Base-by-base conservation (phyloP, 352 stramenopile species). In the Saprolegnia diclina region DNA sequence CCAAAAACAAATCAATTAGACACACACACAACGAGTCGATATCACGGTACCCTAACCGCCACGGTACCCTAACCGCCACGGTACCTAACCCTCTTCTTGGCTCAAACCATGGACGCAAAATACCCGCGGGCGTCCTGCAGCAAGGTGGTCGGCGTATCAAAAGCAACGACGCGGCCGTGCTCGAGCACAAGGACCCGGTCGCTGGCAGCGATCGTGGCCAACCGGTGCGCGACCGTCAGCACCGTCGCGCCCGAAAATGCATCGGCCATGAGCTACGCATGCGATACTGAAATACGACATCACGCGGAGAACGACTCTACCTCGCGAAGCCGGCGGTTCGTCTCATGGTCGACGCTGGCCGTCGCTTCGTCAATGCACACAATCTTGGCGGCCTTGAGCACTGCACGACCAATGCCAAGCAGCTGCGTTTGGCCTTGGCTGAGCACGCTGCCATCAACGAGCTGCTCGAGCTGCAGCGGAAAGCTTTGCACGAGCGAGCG, bases 161-260 rank as follows among this genome's bases (percentile, higher is more conserved):
- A 72, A 16, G 93, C 87, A 11, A 76, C 78, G 6, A 93, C 64
- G 0, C 55, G 54, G 0, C 87, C 85, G 21, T 79, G 65, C 14
- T 90, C 83, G 13, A 95, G 75, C 4, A 95, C 46, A 4, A 93
- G 56, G 1, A 95, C 83, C 21, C 81, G 81, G 67, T 99, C 93
- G 71, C 90, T 98, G 50, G 97, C 80, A 74, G 98, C 87, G 66
- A 99, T 98, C 0, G 94, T 99, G 64, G 97, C 84, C 2, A 99
- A 79, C 16, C 97, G 83, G 78, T 99, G 97, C 16, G 97, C 97
- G 44, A 99, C 98, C 0, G 96, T 98, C 9, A 99, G 73, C 14
- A 99, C 86, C 4, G 97, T 99, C 1, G 91, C 92, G 13, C 84
- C 78, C 7, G 74, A 73, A 77, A 99, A 99, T 52, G 97, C 92